Evolutionary conservation across 2,329 filamentous ascomycete species (phyloP).

Genomic region (Ceratocystis variospora): DNA sequence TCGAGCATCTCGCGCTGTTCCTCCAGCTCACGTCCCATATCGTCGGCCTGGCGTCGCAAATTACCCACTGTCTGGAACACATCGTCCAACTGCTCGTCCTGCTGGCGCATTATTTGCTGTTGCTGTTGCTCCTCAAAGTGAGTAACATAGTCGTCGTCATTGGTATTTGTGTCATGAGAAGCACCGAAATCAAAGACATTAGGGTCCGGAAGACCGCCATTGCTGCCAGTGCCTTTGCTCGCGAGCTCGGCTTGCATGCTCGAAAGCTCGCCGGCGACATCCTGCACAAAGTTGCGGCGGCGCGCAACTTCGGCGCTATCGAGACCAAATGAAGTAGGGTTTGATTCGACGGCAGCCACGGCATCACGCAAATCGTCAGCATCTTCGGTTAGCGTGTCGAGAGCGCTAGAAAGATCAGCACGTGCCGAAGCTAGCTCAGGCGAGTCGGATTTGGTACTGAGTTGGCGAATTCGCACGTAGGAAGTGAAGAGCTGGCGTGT

Average conservation of each 20-base stretch:
- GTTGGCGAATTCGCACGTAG: slow-evolving; percentile 87
- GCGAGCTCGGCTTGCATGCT: slow-evolving; percentile 71
- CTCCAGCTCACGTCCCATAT: slow-evolving; percentile 92
- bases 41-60: slow-evolving; percentile 75
- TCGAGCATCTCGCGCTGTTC: slow-evolving; percentile 86
- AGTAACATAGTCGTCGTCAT: slow-evolving; percentile 51
- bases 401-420: slow-evolving; percentile 50
- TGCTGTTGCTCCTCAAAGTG: slow-evolving; percentile 88
- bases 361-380: slow-evolving; percentile 77
- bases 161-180: slow-evolving; percentile 22
- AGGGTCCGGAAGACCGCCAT: slow-evolving; percentile 36
- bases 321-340: slow-evolving; percentile 77
- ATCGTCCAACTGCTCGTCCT: slow-evolving; percentile 83
- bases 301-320: slow-evolving; percentile 69
- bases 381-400: slow-evolving; percentile 63
- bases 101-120: slow-evolving; percentile 80
- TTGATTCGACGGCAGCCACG: slow-evolving; percentile 72
- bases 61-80: slow-evolving; percentile 91
- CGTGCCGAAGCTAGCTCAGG: slow-evolving; percentile 75
- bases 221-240: slow-evolving; percentile 21
- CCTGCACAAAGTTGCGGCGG: slow-evolving; percentile 67
- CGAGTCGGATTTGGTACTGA: slow-evolving; percentile 55
- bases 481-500: slow-evolving; percentile 83
- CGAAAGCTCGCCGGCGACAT: slow-evolving; percentile 78
- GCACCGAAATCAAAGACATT: slow-evolving; percentile 42